Percentiles rank a stretch among this genome's conserved stretches.
Evolutionary conservation across 129 eudicot genomes (phyloP).

Genomic region (Glebionis coronaria): DNA sequence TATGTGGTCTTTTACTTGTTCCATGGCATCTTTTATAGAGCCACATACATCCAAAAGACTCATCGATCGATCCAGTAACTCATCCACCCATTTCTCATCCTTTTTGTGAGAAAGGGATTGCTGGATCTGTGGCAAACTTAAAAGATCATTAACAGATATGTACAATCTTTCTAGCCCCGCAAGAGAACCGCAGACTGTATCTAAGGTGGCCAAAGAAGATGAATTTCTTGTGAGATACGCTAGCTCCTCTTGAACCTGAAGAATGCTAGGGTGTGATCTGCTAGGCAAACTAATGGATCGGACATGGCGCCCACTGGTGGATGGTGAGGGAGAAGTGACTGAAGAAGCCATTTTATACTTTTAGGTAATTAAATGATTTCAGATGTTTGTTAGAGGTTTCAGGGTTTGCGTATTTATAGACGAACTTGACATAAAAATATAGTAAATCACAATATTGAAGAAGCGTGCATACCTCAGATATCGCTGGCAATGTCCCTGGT

Average conservation of each 20-base stretch:
- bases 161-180: conserved; percentile 19
- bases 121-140: conserved; percentile 31
- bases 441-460: background rate
- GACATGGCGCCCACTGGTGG: conserved; percentile 27
- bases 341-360: conserved; percentile 24
- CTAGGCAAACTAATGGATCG: conserved; percentile 46
- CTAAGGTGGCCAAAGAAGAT: background rate
- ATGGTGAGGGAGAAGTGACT: conserved; percentile 23
- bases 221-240: conserved; percentile 15
- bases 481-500: conserved; percentile 8
- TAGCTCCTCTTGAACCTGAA: conserved; percentile 33
- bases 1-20: conserved; percentile 29
- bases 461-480: conserved; percentile 1
- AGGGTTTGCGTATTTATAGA: conserved; percentile 6
- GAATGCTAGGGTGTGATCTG: conserved; percentile 33
- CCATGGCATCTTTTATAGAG: conserved; percentile 29
- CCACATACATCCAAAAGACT: conserved; percentile 38
- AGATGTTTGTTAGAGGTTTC: conserved; percentile 10
- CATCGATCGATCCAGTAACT: conserved; percentile 37
- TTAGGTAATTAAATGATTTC: background rate
- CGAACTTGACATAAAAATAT: background rate
- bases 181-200: conserved; percentile 14
- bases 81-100: conserved; percentile 32
- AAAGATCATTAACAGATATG: conserved; percentile 23
- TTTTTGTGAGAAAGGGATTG: conserved; percentile 28